A percentile compares a stretch with the other conserved stretches of the same genome.
Conservation (phyloP, 495 filamentous ascomycete species). For the Usnea hakonensis region DNA sequence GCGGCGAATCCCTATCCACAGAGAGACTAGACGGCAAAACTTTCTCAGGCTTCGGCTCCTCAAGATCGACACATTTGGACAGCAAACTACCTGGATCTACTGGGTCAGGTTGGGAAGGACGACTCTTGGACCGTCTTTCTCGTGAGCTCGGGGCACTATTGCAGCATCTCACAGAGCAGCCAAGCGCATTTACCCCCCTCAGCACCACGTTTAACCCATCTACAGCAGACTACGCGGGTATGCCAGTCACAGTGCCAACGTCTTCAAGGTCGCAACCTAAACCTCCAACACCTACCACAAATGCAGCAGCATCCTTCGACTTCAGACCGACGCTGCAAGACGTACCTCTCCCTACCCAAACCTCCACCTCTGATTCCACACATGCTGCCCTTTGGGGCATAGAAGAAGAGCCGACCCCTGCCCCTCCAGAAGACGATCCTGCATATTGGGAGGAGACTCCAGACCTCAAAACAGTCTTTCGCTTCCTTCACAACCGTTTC, state of each 20-base stretch:
- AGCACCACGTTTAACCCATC: constrained; percentile 55
- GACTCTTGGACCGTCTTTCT: constrained; percentile 73
- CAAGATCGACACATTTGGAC: constrained; percentile 25
- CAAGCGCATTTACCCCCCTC: constrained; percentile 78
- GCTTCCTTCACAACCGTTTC: constrained; percentile 73
- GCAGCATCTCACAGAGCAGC: constrained; percentile 70
- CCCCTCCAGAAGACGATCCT: constrained; percentile 31
- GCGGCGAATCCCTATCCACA: constrained; percentile 68
- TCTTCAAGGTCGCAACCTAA: constrained; percentile 27
- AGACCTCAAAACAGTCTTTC: constrained; percentile 81
- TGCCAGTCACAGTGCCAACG: constrained; percentile 34
- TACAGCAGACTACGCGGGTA: constrained; percentile 44
- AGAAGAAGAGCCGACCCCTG: constrained; percentile 45
- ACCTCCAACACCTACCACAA: constrained; percentile 18
- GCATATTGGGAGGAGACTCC: constrained; percentile 88
- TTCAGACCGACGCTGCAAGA: constrained; percentile 32
- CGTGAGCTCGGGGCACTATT: constrained; percentile 79
- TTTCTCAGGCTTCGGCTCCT: neutral
- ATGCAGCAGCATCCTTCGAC: constrained; percentile 41
- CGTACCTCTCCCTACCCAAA: constrained; percentile 23
- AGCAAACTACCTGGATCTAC: constrained; percentile 32
- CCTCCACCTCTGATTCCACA: constrained; percentile 22
- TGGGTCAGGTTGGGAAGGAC: constrained; percentile 63
- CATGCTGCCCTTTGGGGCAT: constrained; percentile 62
- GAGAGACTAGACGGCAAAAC: neutral